Base-by-base conservation (phyloP, 192 early-diverging fungal genomes). In the Coemansia sp. region DNA sequence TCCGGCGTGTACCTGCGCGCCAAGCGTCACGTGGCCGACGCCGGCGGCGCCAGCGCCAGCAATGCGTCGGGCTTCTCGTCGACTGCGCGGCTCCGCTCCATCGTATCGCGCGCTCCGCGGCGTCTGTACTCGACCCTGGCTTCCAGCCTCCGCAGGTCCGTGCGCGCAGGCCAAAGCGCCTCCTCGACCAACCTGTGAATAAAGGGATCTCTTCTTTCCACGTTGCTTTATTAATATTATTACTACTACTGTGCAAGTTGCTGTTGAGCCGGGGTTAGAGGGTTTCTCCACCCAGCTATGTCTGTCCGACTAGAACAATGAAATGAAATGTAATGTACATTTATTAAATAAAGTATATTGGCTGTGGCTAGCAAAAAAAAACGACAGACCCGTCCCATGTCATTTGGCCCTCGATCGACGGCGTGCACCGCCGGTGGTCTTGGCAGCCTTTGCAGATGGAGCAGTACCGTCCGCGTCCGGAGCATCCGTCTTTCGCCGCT, bases 401-500 rank as follows among this genome's bases (percentile, higher is more conserved):
- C 65, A 54, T 42, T 74, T 74, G 40, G 62, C 39, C 1, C 61
- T 47, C 13, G 72, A 74, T 58, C 66, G 62, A 42, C 72, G 72
- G 10, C 72, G 66, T 1, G 72, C 62, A 8, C 66, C 72, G 13
- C 42, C 42, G 51, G 59, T 66, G 40, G 5, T 21, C 57, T 64
- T 66, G 52, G 63, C 66, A 1, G 67, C 59, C 52, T 78, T 78
- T 40, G 75, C 48, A 15, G 69, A 11, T 45, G 43, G 49, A 21
- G 51, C 52, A 15, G 61, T 57, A 6, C 15, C 19, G 39, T 66
- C 66, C 6, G 54, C 63, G 56, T 59, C 48, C 0, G 62, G 12
- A 18, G 13, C 43, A 16, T 49, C 65, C 7, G 52, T 61, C 67
- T 68, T 80, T 80, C 78, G 72, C 78, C 78, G 78, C 66, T 75